Conservation (phyloP, 495 filamentous ascomycete species). For the Trichoderma reesei region DNA sequence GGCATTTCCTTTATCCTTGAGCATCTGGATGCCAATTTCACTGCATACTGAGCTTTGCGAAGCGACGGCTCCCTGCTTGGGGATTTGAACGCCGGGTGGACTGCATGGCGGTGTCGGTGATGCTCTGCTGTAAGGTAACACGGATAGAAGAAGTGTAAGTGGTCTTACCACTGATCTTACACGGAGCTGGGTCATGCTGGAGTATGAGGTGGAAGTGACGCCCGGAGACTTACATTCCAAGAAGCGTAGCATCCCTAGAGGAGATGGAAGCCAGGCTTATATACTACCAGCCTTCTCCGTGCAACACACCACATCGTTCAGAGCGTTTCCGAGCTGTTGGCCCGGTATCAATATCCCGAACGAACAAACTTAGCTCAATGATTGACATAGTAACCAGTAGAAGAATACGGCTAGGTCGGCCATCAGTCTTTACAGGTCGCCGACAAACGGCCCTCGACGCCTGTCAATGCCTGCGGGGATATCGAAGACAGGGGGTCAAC, state of each 20-base stretch:
- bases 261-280: not conserved
- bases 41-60: constrained; percentile 63
- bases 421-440: not conserved
- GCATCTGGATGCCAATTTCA: constrained; percentile 53
- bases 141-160: not conserved
- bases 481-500: not conserved
- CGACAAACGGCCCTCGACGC: not conserved
- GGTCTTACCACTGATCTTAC: not conserved
- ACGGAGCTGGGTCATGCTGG: not conserved
- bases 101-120: not conserved
- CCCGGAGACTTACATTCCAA: too few relatives aligned
- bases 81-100: constrained; percentile 7
- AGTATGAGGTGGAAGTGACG: too few relatives aligned
- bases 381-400: not conserved
- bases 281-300: not conserved
- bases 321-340: not conserved
- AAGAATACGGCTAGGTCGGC: not conserved
- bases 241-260: not conserved
- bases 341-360: too few relatives aligned
- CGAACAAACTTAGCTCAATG: not conserved
- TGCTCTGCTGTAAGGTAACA: not conserved
- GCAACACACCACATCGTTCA: not conserved
- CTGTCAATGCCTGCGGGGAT: not conserved
- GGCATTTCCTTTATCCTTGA: constrained; percentile 57
- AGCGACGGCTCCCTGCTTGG: constrained; percentile 53